Conservation (phyloP, 176 grass and related monocot genomes). For the Guadua angustifolia region DNA sequence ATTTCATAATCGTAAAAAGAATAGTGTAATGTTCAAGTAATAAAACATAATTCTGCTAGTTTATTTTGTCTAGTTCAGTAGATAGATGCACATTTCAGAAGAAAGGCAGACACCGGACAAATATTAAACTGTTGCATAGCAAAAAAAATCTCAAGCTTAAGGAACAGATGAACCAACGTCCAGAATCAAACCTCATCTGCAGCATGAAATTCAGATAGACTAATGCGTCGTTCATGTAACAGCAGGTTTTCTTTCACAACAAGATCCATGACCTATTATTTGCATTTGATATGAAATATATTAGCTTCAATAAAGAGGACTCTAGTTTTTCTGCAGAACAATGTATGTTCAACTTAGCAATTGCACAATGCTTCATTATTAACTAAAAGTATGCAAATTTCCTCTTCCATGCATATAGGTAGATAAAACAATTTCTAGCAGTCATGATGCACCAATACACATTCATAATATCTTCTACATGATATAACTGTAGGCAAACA, state of each 20-base stretch:
- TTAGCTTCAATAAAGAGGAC: slow-evolving; percentile 9
- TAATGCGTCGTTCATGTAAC: slow-evolving; percentile 84
- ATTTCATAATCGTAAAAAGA: neutral
- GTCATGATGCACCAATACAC: neutral
- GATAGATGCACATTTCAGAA: neutral
- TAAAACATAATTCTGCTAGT: neutral
- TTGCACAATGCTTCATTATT: neutral
- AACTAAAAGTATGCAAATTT: slow-evolving; percentile 10
- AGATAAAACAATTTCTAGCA: slow-evolving; percentile 19
- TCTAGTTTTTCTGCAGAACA: neutral
- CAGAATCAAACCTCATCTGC: slow-evolving; percentile 82
- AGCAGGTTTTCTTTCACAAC: slow-evolving; percentile 76
- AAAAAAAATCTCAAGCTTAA: slow-evolving; percentile 2
- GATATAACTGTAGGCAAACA: neutral
- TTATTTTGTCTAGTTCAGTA: neutral
- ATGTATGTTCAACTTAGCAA: slow-evolving; percentile 7
- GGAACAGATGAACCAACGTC: neutral
- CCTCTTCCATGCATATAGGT: slow-evolving; percentile 3
- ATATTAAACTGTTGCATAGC: neutral
- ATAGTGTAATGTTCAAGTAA: neutral
- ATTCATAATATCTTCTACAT: slow-evolving; percentile 14
- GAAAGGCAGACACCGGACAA: neutral
- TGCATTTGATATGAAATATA: slow-evolving; percentile 21
- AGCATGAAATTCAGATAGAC: slow-evolving; percentile 97
- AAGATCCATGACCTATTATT: slow-evolving; percentile 95